These are phyloP conservation scores for Arthrobotrys musiformis DNA, from an alignment of 2,329 filamentous ascomycete species.

Conservation along the genomic window DNA sequence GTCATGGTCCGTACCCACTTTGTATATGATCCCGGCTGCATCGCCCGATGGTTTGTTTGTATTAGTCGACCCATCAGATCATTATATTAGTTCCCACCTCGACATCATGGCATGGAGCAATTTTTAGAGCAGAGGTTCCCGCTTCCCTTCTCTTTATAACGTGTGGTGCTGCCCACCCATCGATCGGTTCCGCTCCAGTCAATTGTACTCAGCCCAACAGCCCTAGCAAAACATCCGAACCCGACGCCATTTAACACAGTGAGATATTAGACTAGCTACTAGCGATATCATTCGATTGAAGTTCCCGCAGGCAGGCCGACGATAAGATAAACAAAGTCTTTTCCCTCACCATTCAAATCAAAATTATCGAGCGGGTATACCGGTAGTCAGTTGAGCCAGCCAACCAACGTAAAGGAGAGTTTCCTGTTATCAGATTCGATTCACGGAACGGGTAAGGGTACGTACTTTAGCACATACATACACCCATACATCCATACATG, in stretches of 20 bases:
- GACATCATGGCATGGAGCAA: conserved; percentile 39
- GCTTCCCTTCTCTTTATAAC: conserved; percentile 35
- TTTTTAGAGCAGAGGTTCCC: conserved; percentile 25
- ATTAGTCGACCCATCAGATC: conserved; percentile 32
- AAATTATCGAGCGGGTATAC: not conserved
- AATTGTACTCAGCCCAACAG: conserved; percentile 33
- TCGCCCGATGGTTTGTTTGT: conserved; percentile 22
- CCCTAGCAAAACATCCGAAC: conserved; percentile 39
- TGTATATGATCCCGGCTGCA: conserved; percentile 29
- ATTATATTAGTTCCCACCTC: conserved; percentile 40
- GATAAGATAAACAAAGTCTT: conserved; percentile 5
- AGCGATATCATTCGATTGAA: not conserved
- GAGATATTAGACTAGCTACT: not conserved
- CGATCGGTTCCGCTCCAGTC: conserved; percentile 7
- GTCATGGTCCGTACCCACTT: not conserved
- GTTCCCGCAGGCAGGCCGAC: conserved; percentile 2
- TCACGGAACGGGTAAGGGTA: conserved; percentile 11
- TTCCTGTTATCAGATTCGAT: not conserved
- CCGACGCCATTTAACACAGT: conserved; percentile 20
- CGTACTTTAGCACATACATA: not conserved
- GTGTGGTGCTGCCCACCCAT: conserved; percentile 30
- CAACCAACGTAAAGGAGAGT: not conserved
- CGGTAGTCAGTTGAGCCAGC: too few relatives aligned
- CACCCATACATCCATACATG: not conserved
- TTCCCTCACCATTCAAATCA: not conserved